Evolutionary conservation across 2,329 filamentous ascomycete species (phyloP), one percentile per base, ranked within the genome.

Genomic region (Hymenotorrendiella dingleyae): DNA sequence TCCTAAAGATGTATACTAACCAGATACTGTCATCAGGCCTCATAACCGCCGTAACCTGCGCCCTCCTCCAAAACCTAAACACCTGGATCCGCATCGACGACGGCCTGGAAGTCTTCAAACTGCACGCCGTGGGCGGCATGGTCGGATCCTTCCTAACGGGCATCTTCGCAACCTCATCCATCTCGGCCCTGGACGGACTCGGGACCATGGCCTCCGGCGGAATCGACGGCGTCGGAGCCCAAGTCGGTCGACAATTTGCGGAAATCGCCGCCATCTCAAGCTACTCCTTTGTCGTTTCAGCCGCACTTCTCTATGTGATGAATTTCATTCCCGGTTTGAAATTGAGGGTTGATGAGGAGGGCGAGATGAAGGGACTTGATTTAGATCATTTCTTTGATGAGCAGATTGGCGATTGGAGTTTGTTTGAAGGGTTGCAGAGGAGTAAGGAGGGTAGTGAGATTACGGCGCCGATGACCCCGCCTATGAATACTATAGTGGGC

Each of bases 41-140:
- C 12, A 49, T 79, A 2, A 78, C 75, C 10, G 63, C 69, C 0
- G 55, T 65, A 2, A 62, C 64, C 16, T 75, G 69, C 48, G 70
- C 70, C 44, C 70, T 69, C 43, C 59, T 67, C 9, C 69, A 68
- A 41, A 64, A 69, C 42, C 57, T 71, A 50, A 77, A 78, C 52
- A 64, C 76, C 38, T 62, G 74, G 46, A 60, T 78, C 4, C 64
- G 65, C 7, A 67, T 79, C 9, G 76, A 80, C 45, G 76, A 79
- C 34, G 73, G 74, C 2, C 66, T 80, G 39, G 75, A 79, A 45
- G 75, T 80, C 37, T 80, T 78, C 46, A 73, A 73, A 22, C 69
- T 80, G 21, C 76, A 80, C 53, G 75, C 75, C 14, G 62, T 80
- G 2, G 76, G 76, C n/a, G 76, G 76, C 9, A 68, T 73, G 48